Evolutionary conservation across 2,329 filamentous ascomycete genomes (phyloP).

Genomic region (Xylaria sp.): DNA sequence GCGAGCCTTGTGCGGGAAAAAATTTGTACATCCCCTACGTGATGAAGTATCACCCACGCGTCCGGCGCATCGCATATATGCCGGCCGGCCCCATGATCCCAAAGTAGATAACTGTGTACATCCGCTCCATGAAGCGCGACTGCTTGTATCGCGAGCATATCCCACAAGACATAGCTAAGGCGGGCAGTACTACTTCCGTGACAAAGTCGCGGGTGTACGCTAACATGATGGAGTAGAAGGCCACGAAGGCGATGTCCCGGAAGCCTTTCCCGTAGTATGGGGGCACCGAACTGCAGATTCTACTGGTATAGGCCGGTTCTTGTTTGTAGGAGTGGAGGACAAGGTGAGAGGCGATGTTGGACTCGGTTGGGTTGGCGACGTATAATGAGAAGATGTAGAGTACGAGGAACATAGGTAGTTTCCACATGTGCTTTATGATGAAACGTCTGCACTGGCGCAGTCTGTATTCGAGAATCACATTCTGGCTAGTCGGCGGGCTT

Average conservation of each 20-base stretch:
- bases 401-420: constrained; percentile 59
- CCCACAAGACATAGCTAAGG: constrained; percentile 60
- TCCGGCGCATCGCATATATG: constrained; percentile 69
- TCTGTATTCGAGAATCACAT: too few species aligned
- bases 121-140: constrained; percentile 74
- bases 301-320: constrained; percentile 47
- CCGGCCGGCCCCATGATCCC: constrained; percentile 67
- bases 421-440: constrained; percentile 36
- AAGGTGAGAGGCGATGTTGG: constrained; percentile 65
- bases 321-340: constrained; percentile 73
- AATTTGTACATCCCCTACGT: constrained; percentile 71
- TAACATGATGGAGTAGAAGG: constrained; percentile 71
- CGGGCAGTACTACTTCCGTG: constrained; percentile 71
- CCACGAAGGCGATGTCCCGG: constrained; percentile 70
- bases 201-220: constrained; percentile 75
- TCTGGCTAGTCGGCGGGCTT: too few species aligned
- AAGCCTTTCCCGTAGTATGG: constrained; percentile 71
- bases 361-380: constrained; percentile 61
- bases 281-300: too few species aligned
- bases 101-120: constrained; percentile 75
- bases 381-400: constrained; percentile 59
- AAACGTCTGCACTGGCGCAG: too few species aligned
- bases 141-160: constrained; percentile 67
- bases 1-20: constrained; percentile 69
- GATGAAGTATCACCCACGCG: constrained; percentile 76